Conservation (phyloP, 805 yeast genomes). For the Candida endomychidarum region DNA sequence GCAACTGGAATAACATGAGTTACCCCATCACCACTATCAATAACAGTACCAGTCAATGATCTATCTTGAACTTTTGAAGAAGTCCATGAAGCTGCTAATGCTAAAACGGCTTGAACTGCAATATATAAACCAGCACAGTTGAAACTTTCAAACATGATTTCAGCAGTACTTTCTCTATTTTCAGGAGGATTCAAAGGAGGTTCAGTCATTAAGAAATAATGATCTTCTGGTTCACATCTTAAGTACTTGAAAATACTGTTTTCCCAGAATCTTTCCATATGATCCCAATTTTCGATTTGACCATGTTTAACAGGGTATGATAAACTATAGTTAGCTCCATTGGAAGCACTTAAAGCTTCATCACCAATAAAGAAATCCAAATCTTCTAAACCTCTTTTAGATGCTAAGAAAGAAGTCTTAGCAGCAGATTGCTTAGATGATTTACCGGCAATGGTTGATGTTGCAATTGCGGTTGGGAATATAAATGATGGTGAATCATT, state of each 20-base stretch:
- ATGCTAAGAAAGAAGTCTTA: conserved; percentile 36
- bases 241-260: conserved; percentile 93
- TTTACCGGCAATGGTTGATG: conserved; percentile 52
- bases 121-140: conserved; percentile 98
- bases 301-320: conserved; percentile 96
- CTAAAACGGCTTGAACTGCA: conserved; percentile 98
- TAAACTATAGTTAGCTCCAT: conserved; percentile 83
- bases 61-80: conserved; percentile 92
- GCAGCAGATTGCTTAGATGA: conserved; percentile 43
- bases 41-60: conserved; percentile 96
- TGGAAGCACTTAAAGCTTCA: conserved; percentile 90
- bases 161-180: conserved; percentile 97
- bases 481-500: conserved; percentile 97
- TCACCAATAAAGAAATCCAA: conserved; percentile 94
- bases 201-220: conserved; percentile 90
- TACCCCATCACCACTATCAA: conserved; percentile 98
- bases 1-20: conserved; percentile 99
- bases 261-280: conserved; percentile 99
- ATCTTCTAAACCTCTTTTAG: conserved; percentile 90
- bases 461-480: conserved; percentile 95
- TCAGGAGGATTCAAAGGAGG: conserved; percentile 99
- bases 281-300: conserved; percentile 99
- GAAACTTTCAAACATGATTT: conserved; percentile 97
- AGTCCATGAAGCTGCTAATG: conserved; percentile 99
- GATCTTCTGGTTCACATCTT: conserved; percentile 98